These are phyloP conservation scores for Stereocaulon alpinum DNA, from an alignment of 495 filamentous ascomycete genomes.

Conservation along the genomic window DNA sequence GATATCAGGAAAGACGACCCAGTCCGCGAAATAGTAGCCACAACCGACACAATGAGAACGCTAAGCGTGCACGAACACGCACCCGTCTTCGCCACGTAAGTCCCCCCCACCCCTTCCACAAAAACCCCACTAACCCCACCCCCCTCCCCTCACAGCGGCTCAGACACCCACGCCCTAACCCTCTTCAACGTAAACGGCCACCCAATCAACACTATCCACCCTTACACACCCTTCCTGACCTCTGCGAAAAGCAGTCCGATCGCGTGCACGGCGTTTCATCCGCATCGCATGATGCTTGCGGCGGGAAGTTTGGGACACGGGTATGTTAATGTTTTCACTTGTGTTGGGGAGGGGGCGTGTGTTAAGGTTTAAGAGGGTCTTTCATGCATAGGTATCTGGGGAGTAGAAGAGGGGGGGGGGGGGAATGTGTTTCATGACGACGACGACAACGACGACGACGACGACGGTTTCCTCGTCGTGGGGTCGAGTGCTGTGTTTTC, in stretches of 20 bases:
- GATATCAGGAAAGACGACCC: constrained; percentile 78
- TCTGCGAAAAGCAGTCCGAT: constrained; percentile 69
- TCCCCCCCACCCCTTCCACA: constrained; percentile 18
- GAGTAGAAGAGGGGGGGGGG: too few relatives aligned
- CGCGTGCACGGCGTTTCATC: constrained; percentile 85
- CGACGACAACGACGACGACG: too few relatives aligned
- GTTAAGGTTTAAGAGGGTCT: too few relatives aligned
- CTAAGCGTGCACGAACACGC: constrained; percentile 93
- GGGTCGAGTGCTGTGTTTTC: too few relatives aligned
- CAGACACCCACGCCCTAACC: constrained; percentile 77
- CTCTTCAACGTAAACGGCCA: constrained; percentile 78
- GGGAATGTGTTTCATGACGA: too few relatives aligned
- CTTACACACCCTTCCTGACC: constrained; percentile 79
- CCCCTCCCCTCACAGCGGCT: too few relatives aligned
- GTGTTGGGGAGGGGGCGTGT: constrained; percentile 22
- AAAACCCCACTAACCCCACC: not conserved
- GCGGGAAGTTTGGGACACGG: constrained; percentile 64
- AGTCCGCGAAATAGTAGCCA: constrained; percentile 61
- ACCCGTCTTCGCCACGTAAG: constrained; percentile 92
- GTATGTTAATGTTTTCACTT: constrained; percentile 63
- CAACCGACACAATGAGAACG: constrained; percentile 66
- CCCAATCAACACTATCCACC: constrained; percentile 70
- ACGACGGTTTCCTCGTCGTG: too few relatives aligned
- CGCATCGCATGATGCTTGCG: constrained; percentile 85
- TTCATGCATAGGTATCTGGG: too few relatives aligned